These are phyloP conservation scores for Termitomyces sp. DNA, from an alignment of 768 basidiomycete genomes.

Conservation along the genomic window DNA sequence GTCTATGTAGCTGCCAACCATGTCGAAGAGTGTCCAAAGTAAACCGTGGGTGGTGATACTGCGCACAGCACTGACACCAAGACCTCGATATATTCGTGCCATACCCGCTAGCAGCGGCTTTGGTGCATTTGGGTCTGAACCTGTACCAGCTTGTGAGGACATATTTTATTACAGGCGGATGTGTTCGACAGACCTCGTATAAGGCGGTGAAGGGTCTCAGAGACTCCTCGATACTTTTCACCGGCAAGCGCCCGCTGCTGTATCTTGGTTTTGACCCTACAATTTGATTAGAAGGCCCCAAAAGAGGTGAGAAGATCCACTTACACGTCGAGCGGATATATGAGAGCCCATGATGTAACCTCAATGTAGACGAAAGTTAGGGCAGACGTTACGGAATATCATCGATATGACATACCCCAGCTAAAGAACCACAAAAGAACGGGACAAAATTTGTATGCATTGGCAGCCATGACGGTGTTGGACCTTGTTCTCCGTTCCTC, in stretches of 20 bases:
- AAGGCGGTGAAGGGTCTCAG: constrained; percentile 71
- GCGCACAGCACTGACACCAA: constrained; percentile 89
- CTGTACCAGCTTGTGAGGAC: constrained; percentile 26
- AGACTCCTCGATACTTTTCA: constrained; percentile 61
- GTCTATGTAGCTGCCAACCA: constrained; percentile 72
- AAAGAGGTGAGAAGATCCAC: constrained; percentile 20
- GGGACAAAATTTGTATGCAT: constrained; percentile 76
- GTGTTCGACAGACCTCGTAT: constrained; percentile 56
- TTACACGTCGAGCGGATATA: constrained; percentile 93
- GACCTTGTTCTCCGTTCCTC: constrained; percentile 74
- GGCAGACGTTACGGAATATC: not conserved
- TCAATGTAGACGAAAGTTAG: constrained; percentile 17
- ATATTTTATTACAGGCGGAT: not conserved
- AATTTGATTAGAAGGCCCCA: not conserved
- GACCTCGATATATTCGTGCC: constrained; percentile 83
- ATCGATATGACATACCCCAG: constrained; percentile 53
- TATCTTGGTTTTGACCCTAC: constrained; percentile 89
- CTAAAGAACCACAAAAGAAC: constrained; percentile 85
- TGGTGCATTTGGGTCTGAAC: constrained; percentile 74
- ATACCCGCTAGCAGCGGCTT: constrained; percentile 75
- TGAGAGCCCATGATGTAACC: constrained; percentile 81
- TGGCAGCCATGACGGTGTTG: constrained; percentile 82
- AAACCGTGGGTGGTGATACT: constrained; percentile 93
- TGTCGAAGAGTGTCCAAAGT: constrained; percentile 91
- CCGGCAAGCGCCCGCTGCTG: constrained; percentile 89